Base-by-base conservation (phyloP, 768 basidiomycete species). In the Daedaleopsis sinensis region DNA sequence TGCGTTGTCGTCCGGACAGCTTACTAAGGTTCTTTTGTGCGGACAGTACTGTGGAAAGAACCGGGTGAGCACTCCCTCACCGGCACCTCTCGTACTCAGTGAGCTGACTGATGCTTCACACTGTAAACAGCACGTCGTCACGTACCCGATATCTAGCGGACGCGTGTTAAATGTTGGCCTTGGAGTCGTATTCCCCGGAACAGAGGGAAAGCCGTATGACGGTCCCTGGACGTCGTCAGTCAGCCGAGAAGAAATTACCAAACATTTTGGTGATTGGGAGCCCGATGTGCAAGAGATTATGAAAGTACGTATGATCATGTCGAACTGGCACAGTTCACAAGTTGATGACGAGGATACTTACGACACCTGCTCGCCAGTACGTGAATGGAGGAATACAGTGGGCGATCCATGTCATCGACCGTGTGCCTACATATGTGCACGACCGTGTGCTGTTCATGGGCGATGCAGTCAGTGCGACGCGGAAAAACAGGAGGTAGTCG, bases 401-500 rank as follows among this genome's bases (percentile, higher is more conserved):
- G 80, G 76, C 77, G 3, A 67, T 84, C 1, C 76, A 80, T 60
- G 66, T 67, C n/a, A 61, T 85, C 18, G 71, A 70, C 8, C 73
- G 74, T 9, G 66, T 85, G 16, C 73, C 77, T 0, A 70, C 70
- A 9, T 83, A 76, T 61, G 76, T 76, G 1, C 66, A 68, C 19
- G 76, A 74, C 15, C 70, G 71, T 3, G 77, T 84, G 4, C 78
- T 77, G 9, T 69, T 86, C 13, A 67, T 80, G 2, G 84, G 83
- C 21, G 84, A 85, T 62, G 77, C 84, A 6, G 81, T 82, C 61
- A 55, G 76, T 67, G 5, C 47, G 8, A 55, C 50, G 3, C 27
- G 27, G 27, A 32, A 7, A 32, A 32, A 3, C 27, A 32, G 7
- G 27, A 7, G 7, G 27, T 32, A 32, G 27, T 32, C 27, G 27